Base-by-base conservation (phyloP, 768 basidiomycete genomes). In the Asterophora parasitica region DNA sequence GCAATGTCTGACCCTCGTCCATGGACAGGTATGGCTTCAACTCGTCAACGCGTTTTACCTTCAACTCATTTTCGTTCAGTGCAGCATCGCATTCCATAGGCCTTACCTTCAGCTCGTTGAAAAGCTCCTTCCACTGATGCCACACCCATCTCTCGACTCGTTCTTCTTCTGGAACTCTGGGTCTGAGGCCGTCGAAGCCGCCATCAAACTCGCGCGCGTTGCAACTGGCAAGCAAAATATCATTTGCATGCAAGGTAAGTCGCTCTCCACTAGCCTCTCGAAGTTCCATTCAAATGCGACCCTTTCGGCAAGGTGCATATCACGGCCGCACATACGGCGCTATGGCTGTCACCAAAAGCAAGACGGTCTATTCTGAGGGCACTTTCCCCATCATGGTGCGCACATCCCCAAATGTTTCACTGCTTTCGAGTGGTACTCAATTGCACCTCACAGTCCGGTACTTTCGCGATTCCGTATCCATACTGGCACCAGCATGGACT, bases 101-200 rank as follows among this genome's bases (percentile, higher is more conserved):
- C 90, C 92, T 0, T 92, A 95, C 66, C 76, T 96, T 15, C 75
- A 82, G 42, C 86, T 97, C 57, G 86, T 97, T 59, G 79, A 95
- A 64, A 78, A 78, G 46, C 76, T 97, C 6, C 68, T 95, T 10
- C 89, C 92, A 0, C 69, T 87, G 49, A 93, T 98, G 92, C 94
- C 94, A 2, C 71, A 94, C 67, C 76, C 83, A 0, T 93, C 92
- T 1, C 76, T 98, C 27, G 88, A 95, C 64, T 90, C 90, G 19
- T 97, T 97, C 77, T 96, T 93, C 78, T 91, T 96, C 68, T 91
- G 88, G 88, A 97, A 91, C 71, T 94, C 92, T 2, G 95, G 95
- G 2, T 85, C 91, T 0, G 95, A 98, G 65, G 95, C 93, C 1
- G 77, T 92, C 36, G 94, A 96, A 67, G 90, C 83, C 0, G 77